phyloP scores from a whole-genome alignment of 768 basidiomycete species.

The Pulveroboletus sp. region DNA sequence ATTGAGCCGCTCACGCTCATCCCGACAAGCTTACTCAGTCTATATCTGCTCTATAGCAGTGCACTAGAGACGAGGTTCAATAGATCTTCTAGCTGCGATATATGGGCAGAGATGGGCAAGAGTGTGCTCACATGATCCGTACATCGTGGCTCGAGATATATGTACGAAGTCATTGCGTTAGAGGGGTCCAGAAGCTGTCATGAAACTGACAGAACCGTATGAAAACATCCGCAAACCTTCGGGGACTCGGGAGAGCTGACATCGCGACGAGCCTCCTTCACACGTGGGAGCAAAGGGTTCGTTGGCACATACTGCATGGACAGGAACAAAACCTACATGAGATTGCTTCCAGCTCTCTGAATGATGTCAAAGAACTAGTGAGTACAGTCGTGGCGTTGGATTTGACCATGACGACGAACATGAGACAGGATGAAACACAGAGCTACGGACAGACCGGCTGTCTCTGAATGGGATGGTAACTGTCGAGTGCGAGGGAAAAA shows the following conservation, averaged over 20 bases:
- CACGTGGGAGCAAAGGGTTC: neutral
- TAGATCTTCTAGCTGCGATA: neutral
- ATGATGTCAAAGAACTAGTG: neutral
- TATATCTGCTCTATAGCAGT: too few relatives aligned
- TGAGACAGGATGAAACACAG: too few relatives aligned
- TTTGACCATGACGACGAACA: too few relatives aligned
- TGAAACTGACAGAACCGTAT: constrained; percentile 5
- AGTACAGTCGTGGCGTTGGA: too few relatives aligned
- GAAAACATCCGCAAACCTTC: constrained; percentile 1
- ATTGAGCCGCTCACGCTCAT: constrained; percentile 17
- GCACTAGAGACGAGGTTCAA: neutral
- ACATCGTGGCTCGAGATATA: constrained; percentile 7
- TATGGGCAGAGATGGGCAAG: constrained; percentile 1
- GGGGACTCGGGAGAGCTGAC: neutral
- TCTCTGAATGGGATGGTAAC: too few relatives aligned
- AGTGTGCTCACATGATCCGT: constrained; percentile 1
- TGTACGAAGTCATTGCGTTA: constrained; percentile 9
- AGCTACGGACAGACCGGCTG: too few relatives aligned
- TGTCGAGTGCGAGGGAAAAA: too few relatives aligned
- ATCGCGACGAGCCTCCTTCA: neutral
- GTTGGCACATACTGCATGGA: too few relatives aligned
- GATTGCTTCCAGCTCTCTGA: neutral
- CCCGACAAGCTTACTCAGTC: neutral
- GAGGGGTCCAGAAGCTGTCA: constrained; percentile 12
- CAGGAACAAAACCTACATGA: too few relatives aligned